Evolutionary conservation across 495 filamentous ascomycete genomes (phyloP), one percentile per base, ranked within the genome.

Genomic region (Aspergillus cristatus): DNA sequence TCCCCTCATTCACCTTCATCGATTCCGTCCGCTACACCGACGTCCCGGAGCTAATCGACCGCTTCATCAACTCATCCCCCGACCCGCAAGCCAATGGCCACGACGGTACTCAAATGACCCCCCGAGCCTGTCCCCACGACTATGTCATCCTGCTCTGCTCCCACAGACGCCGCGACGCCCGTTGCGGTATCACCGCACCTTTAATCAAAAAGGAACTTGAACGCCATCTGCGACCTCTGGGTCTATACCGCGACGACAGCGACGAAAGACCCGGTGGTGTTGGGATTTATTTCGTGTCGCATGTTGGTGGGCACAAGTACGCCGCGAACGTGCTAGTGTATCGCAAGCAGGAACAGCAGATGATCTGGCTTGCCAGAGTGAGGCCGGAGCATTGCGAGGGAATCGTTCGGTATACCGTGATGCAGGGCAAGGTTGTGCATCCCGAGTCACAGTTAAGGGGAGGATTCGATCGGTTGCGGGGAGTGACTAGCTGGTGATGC

Each of bases 281-380:
- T 1, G 91, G 87, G 2, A 84, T 98, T 25, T 91, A 94, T 53
- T 96, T 94, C 51, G 86, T 96, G 35, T 87, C 79, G 40, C 91
- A 98, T 56, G 86, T 96, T 0, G 91, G 91, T 8, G 91, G 91
- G 0, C 91, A 98, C 54, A 93, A 94, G 61, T 97, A 86, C 55
- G 75, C 77, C 6, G 91, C 91, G 1, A 98, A 98, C 53, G 74
- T 95, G 37, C 72, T 98, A 59, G 56, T 98, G 0, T 97, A 98
- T 54, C 72, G 91, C 12, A 72, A 79, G 34, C 70, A 68, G 14
- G 71, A 79, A 41, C 58, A 48, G 58, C 88, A 95, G 66, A 90
- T 87, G 58, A 89, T 98, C 35, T 98, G 91, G 91, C 65, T 98
- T 12, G 91, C 88, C 13, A 71, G 89, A 18, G 77, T 97, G 0